Conservation (phyloP, 768 basidiomycete genomes). For the Suillus ampliporus region DNA sequence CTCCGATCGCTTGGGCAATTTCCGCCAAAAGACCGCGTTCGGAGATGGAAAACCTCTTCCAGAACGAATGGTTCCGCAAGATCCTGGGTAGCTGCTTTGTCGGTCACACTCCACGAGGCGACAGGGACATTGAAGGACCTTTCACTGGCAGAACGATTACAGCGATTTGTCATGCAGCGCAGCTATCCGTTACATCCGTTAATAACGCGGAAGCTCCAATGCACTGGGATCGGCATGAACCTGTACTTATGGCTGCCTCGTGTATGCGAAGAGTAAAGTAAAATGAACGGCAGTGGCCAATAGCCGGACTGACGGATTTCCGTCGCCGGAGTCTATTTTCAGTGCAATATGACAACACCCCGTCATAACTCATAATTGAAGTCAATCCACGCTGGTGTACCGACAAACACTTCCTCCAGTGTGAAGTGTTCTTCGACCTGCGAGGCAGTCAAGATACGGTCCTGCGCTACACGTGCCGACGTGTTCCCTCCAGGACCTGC, state of each 20-base stretch:
- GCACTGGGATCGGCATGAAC: slow-evolving; percentile 32
- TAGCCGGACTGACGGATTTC: background rate
- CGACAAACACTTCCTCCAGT: slow-evolving; percentile 56
- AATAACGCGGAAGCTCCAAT: slow-evolving; percentile 45
- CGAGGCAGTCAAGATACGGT: slow-evolving; percentile 48
- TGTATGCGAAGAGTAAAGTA: background rate
- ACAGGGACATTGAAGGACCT: slow-evolving; percentile 14
- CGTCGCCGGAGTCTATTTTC: background rate
- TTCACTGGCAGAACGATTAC: slow-evolving; percentile 41
- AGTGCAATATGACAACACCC: background rate
- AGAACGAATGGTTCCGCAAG: slow-evolving; percentile 34
- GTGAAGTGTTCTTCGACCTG: slow-evolving; percentile 38
- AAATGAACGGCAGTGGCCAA: background rate
- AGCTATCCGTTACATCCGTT: slow-evolving; percentile 49
- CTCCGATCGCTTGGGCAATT: slow-evolving; percentile 58
- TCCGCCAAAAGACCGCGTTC: slow-evolving; percentile 46
- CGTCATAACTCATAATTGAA: slow-evolving; percentile 46
- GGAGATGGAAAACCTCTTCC: slow-evolving; percentile 47
- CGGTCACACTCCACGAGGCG: slow-evolving; percentile 35
- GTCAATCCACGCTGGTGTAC: slow-evolving; percentile 61
- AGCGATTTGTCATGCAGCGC: slow-evolving; percentile 51
- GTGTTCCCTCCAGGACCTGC: slow-evolving; percentile 59
- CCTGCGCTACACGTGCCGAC: slow-evolving; percentile 47
- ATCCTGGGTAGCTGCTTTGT: slow-evolving; percentile 41
- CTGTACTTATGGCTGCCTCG: slow-evolving; percentile 25